Percentiles rank a stretch among this genome's conserved stretches.
phyloP scores from a whole-genome alignment of 1,139 yeast species.

The Suhomyces bokatorum region DNA sequence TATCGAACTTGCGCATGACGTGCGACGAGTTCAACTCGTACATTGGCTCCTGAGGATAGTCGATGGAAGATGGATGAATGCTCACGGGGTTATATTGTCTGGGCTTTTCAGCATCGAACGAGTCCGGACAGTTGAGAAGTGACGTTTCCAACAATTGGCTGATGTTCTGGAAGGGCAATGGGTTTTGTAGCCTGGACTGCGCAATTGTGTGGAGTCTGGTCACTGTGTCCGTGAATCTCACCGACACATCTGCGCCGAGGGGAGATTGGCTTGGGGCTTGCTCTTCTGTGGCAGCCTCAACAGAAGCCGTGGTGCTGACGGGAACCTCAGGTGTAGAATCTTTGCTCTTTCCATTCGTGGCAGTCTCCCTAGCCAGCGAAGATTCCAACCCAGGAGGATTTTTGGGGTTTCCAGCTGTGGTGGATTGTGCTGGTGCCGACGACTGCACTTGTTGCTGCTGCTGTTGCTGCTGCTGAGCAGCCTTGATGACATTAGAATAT shows the following conservation, averaged over 20 bases:
- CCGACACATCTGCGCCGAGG: conserved; percentile 17
- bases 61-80: conserved; percentile 88
- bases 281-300: conserved; percentile 14
- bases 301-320: not conserved
- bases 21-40: conserved; percentile 52
- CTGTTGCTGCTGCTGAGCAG: conserved; percentile 17
- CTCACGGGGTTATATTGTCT: conserved; percentile 74
- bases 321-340: conserved; percentile 4
- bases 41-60: conserved; percentile 90
- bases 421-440: conserved; percentile 4
- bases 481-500: conserved; percentile 25
- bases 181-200: conserved; percentile 41
- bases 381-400: conserved; percentile 11
- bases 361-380: conserved; percentile 2
- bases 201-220: conserved; percentile 33
- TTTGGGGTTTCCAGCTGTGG: conserved; percentile 14
- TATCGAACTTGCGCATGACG: conserved; percentile 71
- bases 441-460: conserved; percentile 8
- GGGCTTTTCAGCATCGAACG: conserved; percentile 87
- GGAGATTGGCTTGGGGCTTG: conserved; percentile 21
- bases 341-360: conserved; percentile 2
- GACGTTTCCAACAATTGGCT: conserved; percentile 69
- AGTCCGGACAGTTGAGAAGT: conserved; percentile 87
- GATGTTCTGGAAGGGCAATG: conserved; percentile 59
- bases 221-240: conserved; percentile 33